Evolutionary conservation across 306 rosid species (phyloP), one percentile per base, ranked within the genome.

Genomic region (Glycine latifolia): DNA sequence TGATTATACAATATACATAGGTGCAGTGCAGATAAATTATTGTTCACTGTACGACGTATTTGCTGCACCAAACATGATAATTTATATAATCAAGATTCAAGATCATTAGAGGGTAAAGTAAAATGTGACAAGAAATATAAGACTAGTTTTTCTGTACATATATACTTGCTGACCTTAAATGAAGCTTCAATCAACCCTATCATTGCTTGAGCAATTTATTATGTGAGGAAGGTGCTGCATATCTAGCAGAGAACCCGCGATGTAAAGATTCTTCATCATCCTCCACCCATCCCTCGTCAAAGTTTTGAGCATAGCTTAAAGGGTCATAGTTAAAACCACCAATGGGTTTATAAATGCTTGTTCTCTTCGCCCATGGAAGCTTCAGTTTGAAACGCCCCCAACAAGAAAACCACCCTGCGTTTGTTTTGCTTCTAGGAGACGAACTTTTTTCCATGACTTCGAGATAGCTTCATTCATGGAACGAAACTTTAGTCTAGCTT

Each of bases 291-390:
- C 98, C 97, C 5, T 92, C 94, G 0, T 92, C 98, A 43, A 94
- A 94, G 76, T 94, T 94, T 73, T 87, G 91, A 37, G 97, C 90
- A 76, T 94, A 92, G 89, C 98, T 92, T 78, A 88, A 52, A 71
- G 94, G 91, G 83, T 92, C 98, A 71, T 91, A 94, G 63, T 67
- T 78, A 47, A 87, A 94, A 10, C 90, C 80, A 14, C 87, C 86
- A 8, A 66, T 75, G 8, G 79, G 61, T 72, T 67, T 82, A 77
- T 68, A 65, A n/a, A 44, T 31, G 71, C 76, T 46, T 41, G 55
- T 71, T 82, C 60, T 56, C 14, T 75, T 87, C 6, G 52, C 6
- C 92, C 90, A 88, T 59, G 87, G 90, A 81, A 94, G 88, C 97
- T 92, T 92, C 85, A 86, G 35, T 86, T 86, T 92, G 70, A 92